Conservation (phyloP, 768 basidiomycete genomes). For the Pisolithus albus region DNA sequence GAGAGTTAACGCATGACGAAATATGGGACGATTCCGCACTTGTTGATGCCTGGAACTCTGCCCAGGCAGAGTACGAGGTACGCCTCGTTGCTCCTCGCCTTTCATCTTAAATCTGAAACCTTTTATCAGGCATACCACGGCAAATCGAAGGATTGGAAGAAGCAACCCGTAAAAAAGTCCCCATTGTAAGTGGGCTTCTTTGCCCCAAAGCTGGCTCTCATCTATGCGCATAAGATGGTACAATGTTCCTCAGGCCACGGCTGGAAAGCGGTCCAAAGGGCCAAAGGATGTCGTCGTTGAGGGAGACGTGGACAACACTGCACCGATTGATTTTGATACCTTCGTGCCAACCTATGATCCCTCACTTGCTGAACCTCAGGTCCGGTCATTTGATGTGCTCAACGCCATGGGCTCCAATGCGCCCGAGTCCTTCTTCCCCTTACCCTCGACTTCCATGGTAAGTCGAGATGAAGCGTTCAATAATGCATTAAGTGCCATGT, state of each 20-base stretch:
- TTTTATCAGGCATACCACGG: conserved; percentile 54
- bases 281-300: conserved; percentile 5
- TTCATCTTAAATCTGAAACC: not conserved
- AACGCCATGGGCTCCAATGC: conserved; percentile 5
- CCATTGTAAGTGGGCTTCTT: conserved; percentile 48
- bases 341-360: conserved; percentile 68
- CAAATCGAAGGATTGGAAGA: conserved; percentile 62
- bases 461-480: conserved; percentile 71
- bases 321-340: conserved; percentile 61
- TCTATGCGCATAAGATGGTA: conserved; percentile 56
- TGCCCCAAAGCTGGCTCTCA: not conserved
- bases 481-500: conserved; percentile 71
- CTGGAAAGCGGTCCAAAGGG: conserved; percentile 1
- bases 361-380: conserved; percentile 34
- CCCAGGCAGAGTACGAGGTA: conserved; percentile 74
- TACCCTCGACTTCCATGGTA: conserved; percentile 34
- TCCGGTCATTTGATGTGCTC: not conserved
- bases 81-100: conserved; percentile 4
- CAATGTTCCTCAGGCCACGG: conserved; percentile 43
- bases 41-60: conserved; percentile 79
- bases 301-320: conserved; percentile 42
- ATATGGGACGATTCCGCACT: conserved; percentile 85
- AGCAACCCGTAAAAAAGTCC: conserved; percentile 61
- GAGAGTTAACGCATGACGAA: conserved; percentile 62
- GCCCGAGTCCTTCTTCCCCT: conserved; percentile 24